These are phyloP conservation scores for Annulohypoxylon nitens DNA, from an alignment of 495 filamentous ascomycete species.

Conservation along the genomic window DNA sequence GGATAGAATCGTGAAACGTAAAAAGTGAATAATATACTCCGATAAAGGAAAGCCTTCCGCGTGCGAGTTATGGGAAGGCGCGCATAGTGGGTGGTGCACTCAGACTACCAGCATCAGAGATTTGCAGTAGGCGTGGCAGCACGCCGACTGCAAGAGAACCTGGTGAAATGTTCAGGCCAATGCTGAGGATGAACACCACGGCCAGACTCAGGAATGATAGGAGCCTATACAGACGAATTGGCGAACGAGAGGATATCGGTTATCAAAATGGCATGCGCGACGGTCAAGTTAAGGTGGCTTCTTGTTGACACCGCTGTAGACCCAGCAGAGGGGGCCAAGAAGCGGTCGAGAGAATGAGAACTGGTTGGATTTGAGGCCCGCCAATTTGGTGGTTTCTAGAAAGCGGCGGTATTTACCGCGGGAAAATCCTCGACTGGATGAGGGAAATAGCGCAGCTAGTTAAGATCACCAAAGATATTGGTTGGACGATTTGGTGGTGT, in stretches of 20 bases:
- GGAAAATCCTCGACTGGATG: conserved; percentile 34
- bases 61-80: conserved; percentile 50
- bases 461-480: conserved; percentile 26
- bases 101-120: conserved; percentile 52
- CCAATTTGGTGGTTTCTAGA: conserved; percentile 86
- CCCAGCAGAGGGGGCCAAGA: conserved; percentile 89
- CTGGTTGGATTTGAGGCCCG: conserved; percentile 81
- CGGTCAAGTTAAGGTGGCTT: conserved; percentile 93
- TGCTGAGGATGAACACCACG: conserved; percentile 2
- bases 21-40: conserved; percentile 5
- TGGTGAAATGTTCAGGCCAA: conserved; percentile 28
- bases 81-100: conserved; percentile 47
- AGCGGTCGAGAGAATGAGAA: conserved; percentile 92
- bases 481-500: conserved; percentile 16
- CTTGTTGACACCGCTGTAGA: conserved; percentile 95
- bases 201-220: background rate
- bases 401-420: conserved; percentile 50
- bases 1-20: background rate
- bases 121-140: conserved; percentile 53
- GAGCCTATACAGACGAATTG: conserved; percentile 7
- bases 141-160: conserved; percentile 49
- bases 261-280: conserved; percentile 49
- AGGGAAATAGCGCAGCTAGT: conserved; percentile 46
- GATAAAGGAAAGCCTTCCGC: conserved; percentile 48
- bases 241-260: conserved; percentile 14